Evolutionary conservation across 116 monocot species (phyloP).

Genomic region (Trichopus zeylanicus): DNA sequence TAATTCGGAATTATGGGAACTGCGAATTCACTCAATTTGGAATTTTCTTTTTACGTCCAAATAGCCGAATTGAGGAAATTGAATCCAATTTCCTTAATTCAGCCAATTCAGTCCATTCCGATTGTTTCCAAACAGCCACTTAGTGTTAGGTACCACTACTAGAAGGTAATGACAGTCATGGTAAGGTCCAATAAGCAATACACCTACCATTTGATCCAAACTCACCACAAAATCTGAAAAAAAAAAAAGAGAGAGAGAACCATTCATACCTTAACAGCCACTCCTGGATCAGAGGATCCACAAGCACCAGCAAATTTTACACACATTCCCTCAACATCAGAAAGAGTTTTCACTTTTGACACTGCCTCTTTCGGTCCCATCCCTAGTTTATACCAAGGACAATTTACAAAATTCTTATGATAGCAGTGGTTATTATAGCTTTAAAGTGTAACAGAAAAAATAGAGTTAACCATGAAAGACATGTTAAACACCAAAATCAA

Average conservation of each 20-base stretch:
- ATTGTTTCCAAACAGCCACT: no score
- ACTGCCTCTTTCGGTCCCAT: slow-evolving; percentile 60
- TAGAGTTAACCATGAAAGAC: not conserved
- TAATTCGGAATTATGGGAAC: no score
- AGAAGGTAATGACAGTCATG: no score
- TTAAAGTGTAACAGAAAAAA: not conserved
- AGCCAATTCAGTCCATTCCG: no score
- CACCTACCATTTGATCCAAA: not conserved
- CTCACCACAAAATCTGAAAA: no score
- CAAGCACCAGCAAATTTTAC: slow-evolving; percentile 46
- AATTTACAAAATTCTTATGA: slow-evolving; percentile 38
- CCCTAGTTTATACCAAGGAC: slow-evolving; percentile 82
- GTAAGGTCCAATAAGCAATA: not conserved
- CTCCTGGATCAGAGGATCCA: slow-evolving; percentile 61
- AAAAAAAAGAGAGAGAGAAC: not conserved
- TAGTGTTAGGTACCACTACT: no score
- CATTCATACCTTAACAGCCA: slow-evolving; percentile 70
- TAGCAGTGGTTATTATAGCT: not conserved
- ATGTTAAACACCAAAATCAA: not conserved
- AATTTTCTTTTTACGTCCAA: no score
- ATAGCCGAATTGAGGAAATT: no score
- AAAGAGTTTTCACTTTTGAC: slow-evolving; percentile 65
- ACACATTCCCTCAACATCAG: slow-evolving; percentile 84
- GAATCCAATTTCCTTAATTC: no score
- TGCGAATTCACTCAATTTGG: no score